phyloP scores from a whole-genome alignment of 768 basidiomycete species.

The Hericium erinaceus region DNA sequence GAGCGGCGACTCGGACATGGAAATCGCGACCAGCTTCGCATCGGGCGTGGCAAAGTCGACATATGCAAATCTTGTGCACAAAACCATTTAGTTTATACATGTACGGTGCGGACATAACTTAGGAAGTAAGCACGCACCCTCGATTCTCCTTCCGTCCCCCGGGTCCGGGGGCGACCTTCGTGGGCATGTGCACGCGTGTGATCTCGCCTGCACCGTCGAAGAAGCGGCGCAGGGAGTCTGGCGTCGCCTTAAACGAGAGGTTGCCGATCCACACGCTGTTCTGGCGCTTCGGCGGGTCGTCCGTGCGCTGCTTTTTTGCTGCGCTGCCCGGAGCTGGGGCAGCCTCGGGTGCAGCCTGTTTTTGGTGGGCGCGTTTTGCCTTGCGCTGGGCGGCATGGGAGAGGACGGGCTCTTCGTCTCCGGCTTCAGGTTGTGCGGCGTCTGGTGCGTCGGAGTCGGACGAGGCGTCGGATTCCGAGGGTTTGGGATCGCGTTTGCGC shows the following conservation, averaged over 20 bases:
- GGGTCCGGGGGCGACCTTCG: constrained; percentile 38
- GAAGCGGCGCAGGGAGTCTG: constrained; percentile 58
- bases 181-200: constrained; percentile 81
- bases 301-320: constrained; percentile 28
- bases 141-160: constrained; percentile 54
- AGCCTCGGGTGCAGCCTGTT: constrained; percentile 20
- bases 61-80: constrained; percentile 73
- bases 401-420: constrained; percentile 43
- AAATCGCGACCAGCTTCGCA: constrained; percentile 65
- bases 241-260: constrained; percentile 80
- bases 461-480: constrained; percentile 7
- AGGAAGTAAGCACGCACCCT: constrained; percentile 43
- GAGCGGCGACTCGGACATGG: constrained; percentile 70
- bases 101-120: constrained; percentile 8
- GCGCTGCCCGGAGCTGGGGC: not conserved
- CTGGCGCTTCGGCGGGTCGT: constrained; percentile 42
- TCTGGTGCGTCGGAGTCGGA: constrained; percentile 18
- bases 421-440: constrained; percentile 18
- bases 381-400: constrained; percentile 70
- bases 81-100: too few species aligned
- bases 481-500: not conserved
- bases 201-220: constrained; percentile 68
- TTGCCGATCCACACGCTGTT: constrained; percentile 97
- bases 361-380: constrained; percentile 38
- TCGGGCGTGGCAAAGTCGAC: constrained; percentile 84